phyloP scores from a whole-genome alignment of 805 yeast species.

The Martiniozyma abietophila region DNA sequence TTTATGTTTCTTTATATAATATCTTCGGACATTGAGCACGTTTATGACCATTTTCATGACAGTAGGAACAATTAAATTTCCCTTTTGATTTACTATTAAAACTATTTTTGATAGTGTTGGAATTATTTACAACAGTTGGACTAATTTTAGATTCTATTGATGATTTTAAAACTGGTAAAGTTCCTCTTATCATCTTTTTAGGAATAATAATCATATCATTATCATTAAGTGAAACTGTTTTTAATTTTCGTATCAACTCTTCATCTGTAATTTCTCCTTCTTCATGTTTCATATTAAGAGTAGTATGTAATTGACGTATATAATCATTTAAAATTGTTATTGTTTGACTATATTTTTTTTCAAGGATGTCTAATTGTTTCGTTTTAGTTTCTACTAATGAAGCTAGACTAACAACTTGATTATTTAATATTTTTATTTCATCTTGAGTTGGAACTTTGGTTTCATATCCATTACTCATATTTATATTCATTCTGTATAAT shows the following conservation, averaged over 20 bases:
- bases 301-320: slow-evolving; percentile 12
- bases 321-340: slow-evolving; percentile 16
- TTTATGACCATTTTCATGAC: slow-evolving; percentile 27
- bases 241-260: neutral
- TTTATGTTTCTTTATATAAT: slow-evolving; percentile 6
- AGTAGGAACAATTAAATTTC: slow-evolving; percentile 27
- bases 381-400: slow-evolving; percentile 29
- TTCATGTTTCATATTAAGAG: slow-evolving; percentile 3
- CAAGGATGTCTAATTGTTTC: slow-evolving; percentile 28
- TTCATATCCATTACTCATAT: too few relatives aligned
- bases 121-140: neutral
- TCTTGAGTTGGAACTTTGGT: too few relatives aligned
- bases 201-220: slow-evolving; percentile 20
- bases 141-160: neutral
- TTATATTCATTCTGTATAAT: too few relatives aligned
- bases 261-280: slow-evolving; percentile 4
- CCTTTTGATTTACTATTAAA: slow-evolving; percentile 13
- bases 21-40: slow-evolving; percentile 27
- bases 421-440: slow-evolving; percentile 16
- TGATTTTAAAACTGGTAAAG: neutral
- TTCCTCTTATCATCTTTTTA: slow-evolving; percentile 8
- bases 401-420: slow-evolving; percentile 27
- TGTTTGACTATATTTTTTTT: slow-evolving; percentile 16
- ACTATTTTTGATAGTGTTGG: neutral
- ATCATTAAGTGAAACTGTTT: neutral